Evolutionary conservation across 257 asterid genomes (phyloP), one percentile per base, ranked within the genome.

Genomic region (Salvia miltiorrhiza): DNA sequence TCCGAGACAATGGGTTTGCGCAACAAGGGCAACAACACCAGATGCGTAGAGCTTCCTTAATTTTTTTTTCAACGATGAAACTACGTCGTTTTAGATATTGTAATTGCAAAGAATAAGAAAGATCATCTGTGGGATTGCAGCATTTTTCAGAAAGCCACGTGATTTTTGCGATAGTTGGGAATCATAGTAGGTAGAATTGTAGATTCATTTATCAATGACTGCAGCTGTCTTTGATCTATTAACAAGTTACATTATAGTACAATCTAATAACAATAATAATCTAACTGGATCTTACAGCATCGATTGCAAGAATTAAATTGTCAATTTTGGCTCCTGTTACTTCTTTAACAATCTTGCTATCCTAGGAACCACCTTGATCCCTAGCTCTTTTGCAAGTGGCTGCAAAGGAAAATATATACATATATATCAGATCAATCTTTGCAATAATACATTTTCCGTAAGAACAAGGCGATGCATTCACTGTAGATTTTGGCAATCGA

Each of bases 331-430:
- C 96, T 54, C 97, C 98, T 0, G 88, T 88, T 11, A 92, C 88
- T 84, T 89, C 98, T 78, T 83, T 85, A 48, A 86, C 89, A 39
- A 92, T 41, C 84, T 86, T 84, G 84, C 76, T 63, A 13, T 73
- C 77, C 86, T 92, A 7, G 97, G 96, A 83, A 92, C 98, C 79
- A 88, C 97, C 79, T 78, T 89, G 45, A 92, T 83, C 65, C 98
- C 97, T 4, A 92, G 83, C 81, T 92, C 97, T 80, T 89, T 89
- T 2, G 97, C 96, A 79, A 92, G 67, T 37, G 85, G 73, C 98
- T 92, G 92, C 73, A 9, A 54, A 73, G 33, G 43, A 56, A n/a
- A 65, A 63, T 28, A 3, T 14, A 59, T n/a, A 69, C 40, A 61
- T 19, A 73, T 55, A 61, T 19, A 73, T 55, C 45, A 50, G 63